A percentile compares a stretch with the other conserved stretches of the same genome.
Evolutionary conservation across 169 alveolate species (phyloP).

Genomic region (Amoebophrya sp.): DNA sequence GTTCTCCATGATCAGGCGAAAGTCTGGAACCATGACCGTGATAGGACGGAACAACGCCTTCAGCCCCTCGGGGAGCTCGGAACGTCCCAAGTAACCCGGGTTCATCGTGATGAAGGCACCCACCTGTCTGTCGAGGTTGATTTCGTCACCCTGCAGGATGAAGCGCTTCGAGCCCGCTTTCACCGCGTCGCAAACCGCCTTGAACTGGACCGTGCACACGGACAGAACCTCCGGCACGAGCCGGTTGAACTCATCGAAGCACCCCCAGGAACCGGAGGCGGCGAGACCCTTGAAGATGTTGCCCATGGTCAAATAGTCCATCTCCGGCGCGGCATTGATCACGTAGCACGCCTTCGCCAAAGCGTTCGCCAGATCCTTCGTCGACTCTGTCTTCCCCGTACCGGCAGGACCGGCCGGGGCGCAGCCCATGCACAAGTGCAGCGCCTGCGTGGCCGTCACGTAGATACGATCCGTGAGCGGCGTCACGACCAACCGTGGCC

Average conservation of each 20-base stretch:
- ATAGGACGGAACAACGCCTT: conserved; percentile 87
- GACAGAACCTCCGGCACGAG: conserved; percentile 89
- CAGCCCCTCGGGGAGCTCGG: conserved; percentile 88
- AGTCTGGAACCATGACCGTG: conserved; percentile 89
- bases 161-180: conserved; percentile 62
- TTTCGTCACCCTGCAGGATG: conserved; percentile 78
- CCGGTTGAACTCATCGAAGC: conserved; percentile 93
- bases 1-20: conserved; percentile 86
- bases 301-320: conserved; percentile 91
- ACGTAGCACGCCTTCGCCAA: conserved; percentile 89
- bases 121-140: conserved; percentile 55
- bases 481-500: conserved; percentile 87
- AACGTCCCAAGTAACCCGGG: conserved; percentile 89
- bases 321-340: conserved; percentile 85
- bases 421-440: conserved; percentile 91
- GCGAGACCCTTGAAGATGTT: conserved; percentile 91
- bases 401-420: conserved; percentile 99
- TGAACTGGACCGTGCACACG: conserved; percentile 89
- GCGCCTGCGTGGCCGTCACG: conserved; percentile 93
- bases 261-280: conserved; percentile 94
- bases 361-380: conserved; percentile 81
- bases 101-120: conserved; percentile 92
- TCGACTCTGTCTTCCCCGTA: conserved; percentile 92
- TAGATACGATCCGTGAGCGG: conserved; percentile 91
- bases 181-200: conserved; percentile 82